These are phyloP conservation scores for Podaxis pistillaris DNA, from an alignment of 768 basidiomycete genomes.

Conservation along the genomic window DNA sequence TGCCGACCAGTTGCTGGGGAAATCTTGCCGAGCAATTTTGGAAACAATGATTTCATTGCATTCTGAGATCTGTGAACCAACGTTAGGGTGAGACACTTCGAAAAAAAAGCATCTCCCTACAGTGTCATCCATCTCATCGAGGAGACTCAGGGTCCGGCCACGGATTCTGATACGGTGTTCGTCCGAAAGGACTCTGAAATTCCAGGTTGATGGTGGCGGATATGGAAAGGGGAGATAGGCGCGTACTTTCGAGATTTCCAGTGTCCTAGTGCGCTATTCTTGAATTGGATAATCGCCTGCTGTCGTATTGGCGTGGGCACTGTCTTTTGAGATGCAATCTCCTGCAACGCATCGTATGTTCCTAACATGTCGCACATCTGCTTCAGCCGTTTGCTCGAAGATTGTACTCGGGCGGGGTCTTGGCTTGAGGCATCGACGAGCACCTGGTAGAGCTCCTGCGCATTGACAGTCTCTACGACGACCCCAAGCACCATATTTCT, in stretches of 20 bases:
- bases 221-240: background rate
- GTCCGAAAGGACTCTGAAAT: slow-evolving; percentile 60
- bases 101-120: slow-evolving; percentile 35
- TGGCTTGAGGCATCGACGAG: slow-evolving; percentile 73
- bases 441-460: slow-evolving; percentile 65
- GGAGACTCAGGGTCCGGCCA: slow-evolving; percentile 56
- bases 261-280: slow-evolving; percentile 70
- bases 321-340: slow-evolving; percentile 62
- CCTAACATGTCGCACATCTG: slow-evolving; percentile 67
- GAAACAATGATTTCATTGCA: slow-evolving; percentile 74
- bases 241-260: slow-evolving; percentile 79
- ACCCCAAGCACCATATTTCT: slow-evolving; percentile 28
- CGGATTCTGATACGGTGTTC: slow-evolving; percentile 70
- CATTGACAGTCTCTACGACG: slow-evolving; percentile 45
- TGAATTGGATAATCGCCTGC: slow-evolving; percentile 87
- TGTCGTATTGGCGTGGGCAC: slow-evolving; percentile 69
- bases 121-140: slow-evolving; percentile 77
- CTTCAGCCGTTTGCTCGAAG: slow-evolving; percentile 60
- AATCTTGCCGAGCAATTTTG: slow-evolving; percentile 79
- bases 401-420: slow-evolving; percentile 53
- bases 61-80: slow-evolving; percentile 60
- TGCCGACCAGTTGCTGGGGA: slow-evolving; percentile 66
- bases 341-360: slow-evolving; percentile 67
- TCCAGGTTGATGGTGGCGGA: slow-evolving; percentile 11
- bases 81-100: background rate